Conservation (phyloP, 352 stramenopile genomes). For the Phytopythium delawarense region DNA sequence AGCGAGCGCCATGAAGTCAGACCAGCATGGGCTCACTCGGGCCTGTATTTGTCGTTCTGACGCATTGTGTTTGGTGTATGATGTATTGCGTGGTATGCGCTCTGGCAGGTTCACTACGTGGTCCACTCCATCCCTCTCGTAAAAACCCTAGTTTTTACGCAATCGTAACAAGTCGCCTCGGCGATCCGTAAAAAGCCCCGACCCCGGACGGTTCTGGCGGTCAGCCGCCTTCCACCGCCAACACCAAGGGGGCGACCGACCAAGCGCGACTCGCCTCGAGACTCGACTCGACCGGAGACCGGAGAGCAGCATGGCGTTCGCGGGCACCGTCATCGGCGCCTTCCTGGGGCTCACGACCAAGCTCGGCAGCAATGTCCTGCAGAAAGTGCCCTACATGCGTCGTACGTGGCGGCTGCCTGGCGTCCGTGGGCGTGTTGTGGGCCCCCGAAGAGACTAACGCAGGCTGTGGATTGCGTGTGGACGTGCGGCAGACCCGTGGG, state of each 20-base stretch:
- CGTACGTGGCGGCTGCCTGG: conserved; percentile 36
- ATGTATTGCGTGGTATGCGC: no score
- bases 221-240: neutral
- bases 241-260: neutral
- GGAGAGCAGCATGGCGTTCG: conserved; percentile 49
- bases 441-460: neutral
- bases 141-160: no score
- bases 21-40: no score
- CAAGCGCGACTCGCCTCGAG: neutral
- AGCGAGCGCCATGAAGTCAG: no score
- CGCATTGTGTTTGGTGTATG: no score
- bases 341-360: conserved; percentile 81
- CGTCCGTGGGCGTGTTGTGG: neutral
- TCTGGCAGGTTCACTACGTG: no score
- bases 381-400: conserved; percentile 82
- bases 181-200: no score
- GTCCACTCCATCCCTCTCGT: no score
- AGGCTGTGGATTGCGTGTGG: neutral
- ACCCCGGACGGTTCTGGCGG: no score
- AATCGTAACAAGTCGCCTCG: no score
- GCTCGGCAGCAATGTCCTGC: conserved; percentile 74
- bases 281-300: neutral
- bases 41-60: no score
- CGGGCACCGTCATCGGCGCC: conserved; percentile 58
- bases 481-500: conserved; percentile 58